Conservation (phyloP, 371 early-diverging fungal species). For the Rhizopus microsporus region DNA sequence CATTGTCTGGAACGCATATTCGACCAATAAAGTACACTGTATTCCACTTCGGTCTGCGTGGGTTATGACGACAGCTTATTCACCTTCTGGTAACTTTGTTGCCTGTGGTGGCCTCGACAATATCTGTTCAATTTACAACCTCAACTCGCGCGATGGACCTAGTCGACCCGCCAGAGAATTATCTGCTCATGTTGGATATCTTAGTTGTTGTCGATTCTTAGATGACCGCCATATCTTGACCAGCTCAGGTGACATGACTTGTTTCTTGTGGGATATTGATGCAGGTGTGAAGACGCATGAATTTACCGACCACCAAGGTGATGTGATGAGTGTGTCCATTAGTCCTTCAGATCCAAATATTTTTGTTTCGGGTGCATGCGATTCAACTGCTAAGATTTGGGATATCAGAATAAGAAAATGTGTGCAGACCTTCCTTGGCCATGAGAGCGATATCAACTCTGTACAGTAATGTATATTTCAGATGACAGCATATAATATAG, state of each 20-base stretch:
- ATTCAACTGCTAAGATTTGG: slow-evolving; percentile 98
- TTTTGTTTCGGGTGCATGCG: slow-evolving; percentile 97
- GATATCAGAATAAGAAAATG: slow-evolving; percentile 93
- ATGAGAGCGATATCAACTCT: slow-evolving; percentile 97
- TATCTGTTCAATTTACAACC: slow-evolving; percentile 94
- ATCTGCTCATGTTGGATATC: slow-evolving; percentile 94
- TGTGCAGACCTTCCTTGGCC: slow-evolving; percentile 96
- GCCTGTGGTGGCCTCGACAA: slow-evolving; percentile 98
- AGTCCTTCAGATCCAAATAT: slow-evolving; percentile 84
- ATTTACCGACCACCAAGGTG: slow-evolving; percentile 95
- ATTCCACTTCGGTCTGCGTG: slow-evolving; percentile 98
- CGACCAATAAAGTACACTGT: slow-evolving; percentile 96
- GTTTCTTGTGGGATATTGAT: slow-evolving; percentile 98
- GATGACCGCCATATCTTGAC: slow-evolving; percentile 94
- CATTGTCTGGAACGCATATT: slow-evolving; percentile 97
- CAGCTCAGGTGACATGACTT: slow-evolving; percentile 94
- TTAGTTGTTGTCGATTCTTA: slow-evolving; percentile 95
- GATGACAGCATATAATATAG: background rate
- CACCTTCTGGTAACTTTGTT: slow-evolving; percentile 94
- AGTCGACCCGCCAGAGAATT: slow-evolving; percentile 94
- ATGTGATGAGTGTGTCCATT: slow-evolving; percentile 84
- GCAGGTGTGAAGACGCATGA: slow-evolving; percentile 91
- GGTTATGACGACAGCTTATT: slow-evolving; percentile 99
- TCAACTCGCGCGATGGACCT: slow-evolving; percentile 88
- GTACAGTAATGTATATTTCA: slow-evolving; percentile 64